phyloP scores from a whole-genome alignment of 2,329 filamentous ascomycete genomes.

The Lecanoromycetidae sp. region DNA sequence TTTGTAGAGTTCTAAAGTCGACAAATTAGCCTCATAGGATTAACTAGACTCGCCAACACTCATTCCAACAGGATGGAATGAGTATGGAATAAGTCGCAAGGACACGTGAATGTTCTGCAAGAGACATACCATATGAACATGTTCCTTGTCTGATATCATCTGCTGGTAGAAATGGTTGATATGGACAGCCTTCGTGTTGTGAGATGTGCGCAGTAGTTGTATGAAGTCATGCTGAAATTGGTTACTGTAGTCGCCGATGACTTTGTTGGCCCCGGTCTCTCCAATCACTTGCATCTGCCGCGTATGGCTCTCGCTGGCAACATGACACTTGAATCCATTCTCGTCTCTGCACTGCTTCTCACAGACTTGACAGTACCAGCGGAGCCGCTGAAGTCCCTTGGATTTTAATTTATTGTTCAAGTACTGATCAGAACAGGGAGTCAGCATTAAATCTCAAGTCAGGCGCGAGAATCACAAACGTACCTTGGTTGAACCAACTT shows the following conservation, averaged over 20 bases:
- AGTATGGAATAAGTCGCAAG: background rate
- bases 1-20: conserved; percentile 80
- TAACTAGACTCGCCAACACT: background rate
- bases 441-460: too few species aligned
- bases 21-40: background rate
- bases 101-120: background rate
- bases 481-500: conserved; percentile 85
- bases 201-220: conserved; percentile 62
- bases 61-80: too few species aligned
- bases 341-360: conserved; percentile 67
- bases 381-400: conserved; percentile 55
- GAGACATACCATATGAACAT: conserved; percentile 64
- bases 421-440: conserved; percentile 31
- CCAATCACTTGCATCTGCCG: conserved; percentile 82
- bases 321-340: conserved; percentile 87
- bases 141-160: conserved; percentile 76
- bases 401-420: conserved; percentile 84
- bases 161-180: conserved; percentile 93
- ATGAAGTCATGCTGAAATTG: conserved; percentile 76
- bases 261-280: conserved; percentile 64
- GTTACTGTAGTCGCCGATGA: conserved; percentile 67
- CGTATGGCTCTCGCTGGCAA: conserved; percentile 71
- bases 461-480: too few species aligned
- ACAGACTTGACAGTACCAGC: conserved; percentile 73
- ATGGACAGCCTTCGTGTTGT: conserved; percentile 81